phyloP scores from a whole-genome alignment of 257 asterid species.

The Nemophila menziesii region DNA sequence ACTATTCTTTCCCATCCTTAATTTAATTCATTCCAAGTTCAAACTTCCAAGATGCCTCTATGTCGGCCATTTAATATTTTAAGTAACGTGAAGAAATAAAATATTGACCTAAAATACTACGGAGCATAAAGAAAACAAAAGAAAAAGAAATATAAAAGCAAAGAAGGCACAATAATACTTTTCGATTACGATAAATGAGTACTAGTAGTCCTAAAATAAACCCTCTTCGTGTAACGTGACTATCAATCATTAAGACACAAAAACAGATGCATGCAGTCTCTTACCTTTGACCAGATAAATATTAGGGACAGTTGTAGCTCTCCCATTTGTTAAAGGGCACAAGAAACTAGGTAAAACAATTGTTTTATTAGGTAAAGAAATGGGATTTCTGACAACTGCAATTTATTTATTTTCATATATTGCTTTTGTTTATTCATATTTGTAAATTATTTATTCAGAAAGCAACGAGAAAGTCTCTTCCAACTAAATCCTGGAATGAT shows the following conservation, averaged over 20 bases:
- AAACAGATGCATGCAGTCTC: constrained; percentile 15
- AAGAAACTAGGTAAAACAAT: constrained; percentile 16
- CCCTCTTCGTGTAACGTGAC: constrained; percentile 31
- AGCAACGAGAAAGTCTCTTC: constrained; percentile 17
- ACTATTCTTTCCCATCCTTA: neutral
- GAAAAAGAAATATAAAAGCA: neutral
- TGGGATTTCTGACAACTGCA: constrained; percentile 28
- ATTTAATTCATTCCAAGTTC: neutral
- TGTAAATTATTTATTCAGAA: constrained; percentile 14
- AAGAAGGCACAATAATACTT: constrained; percentile 6
- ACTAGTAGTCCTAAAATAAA: no score
- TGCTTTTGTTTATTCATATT: constrained; percentile 12
- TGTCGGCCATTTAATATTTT: neutral
- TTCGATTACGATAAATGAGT: no score
- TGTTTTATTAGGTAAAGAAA: constrained; percentile 12
- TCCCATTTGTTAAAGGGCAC: constrained; percentile 20
- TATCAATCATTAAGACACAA: constrained; percentile 40
- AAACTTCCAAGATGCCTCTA: neutral
- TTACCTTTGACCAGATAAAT: constrained; percentile 17
- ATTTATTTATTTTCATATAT: constrained; percentile 11
- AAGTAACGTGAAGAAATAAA: neutral
- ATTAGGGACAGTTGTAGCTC: constrained; percentile 22
- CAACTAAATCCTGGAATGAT: constrained; percentile 24
- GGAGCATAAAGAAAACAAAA: no score
- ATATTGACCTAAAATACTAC: no score